Evolutionary conservation across 345 rosid species (phyloP).

Genomic region (Xanthoceras sorbifolium): DNA sequence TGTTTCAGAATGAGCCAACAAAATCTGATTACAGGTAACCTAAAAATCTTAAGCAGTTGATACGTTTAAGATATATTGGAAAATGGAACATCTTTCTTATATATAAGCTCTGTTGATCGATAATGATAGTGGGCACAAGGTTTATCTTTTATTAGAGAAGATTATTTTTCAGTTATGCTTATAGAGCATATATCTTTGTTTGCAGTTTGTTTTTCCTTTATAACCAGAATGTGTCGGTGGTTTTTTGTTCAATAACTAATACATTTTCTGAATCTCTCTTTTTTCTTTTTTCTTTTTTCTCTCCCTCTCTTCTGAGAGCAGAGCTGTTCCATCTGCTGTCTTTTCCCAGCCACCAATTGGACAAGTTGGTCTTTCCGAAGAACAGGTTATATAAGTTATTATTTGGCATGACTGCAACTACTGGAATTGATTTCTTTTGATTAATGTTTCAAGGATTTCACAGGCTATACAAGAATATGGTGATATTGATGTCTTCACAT

Average conservation of each 20-base stretch:
- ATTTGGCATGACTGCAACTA: slow-evolving; percentile 9
- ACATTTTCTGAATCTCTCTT: slow-evolving; percentile 4
- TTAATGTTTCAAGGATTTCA: slow-evolving; percentile 27
- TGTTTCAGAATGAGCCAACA: slow-evolving; percentile 76
- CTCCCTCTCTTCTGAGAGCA: slow-evolving; percentile 26
- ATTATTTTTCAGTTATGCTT: background rate
- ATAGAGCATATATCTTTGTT: background rate
- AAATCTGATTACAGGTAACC: slow-evolving; percentile 85
- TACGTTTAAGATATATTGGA: background rate
- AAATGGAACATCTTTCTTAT: background rate
- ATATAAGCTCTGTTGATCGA: background rate
- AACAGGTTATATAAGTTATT: slow-evolving; percentile 56
- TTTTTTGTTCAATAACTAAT: slow-evolving; percentile 9
- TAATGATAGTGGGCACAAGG: background rate
- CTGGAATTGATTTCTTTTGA: slow-evolving; percentile 18
- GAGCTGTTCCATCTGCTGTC: slow-evolving; percentile 93
- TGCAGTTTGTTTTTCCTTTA: background rate
- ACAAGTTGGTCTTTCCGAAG: slow-evolving; percentile 89
- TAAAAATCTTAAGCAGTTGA: slow-evolving; percentile 9
- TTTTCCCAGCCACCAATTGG: slow-evolving; percentile 98
- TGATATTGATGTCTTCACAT: slow-evolving; percentile 77
- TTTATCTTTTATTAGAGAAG: background rate
- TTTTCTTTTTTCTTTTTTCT: too few species aligned
- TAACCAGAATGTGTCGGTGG: background rate
- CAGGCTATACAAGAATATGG: slow-evolving; percentile 82